Evolutionary conservation across 2,329 filamentous ascomycete species (phyloP).

Genomic region (Colletotrichum acutatum): DNA sequence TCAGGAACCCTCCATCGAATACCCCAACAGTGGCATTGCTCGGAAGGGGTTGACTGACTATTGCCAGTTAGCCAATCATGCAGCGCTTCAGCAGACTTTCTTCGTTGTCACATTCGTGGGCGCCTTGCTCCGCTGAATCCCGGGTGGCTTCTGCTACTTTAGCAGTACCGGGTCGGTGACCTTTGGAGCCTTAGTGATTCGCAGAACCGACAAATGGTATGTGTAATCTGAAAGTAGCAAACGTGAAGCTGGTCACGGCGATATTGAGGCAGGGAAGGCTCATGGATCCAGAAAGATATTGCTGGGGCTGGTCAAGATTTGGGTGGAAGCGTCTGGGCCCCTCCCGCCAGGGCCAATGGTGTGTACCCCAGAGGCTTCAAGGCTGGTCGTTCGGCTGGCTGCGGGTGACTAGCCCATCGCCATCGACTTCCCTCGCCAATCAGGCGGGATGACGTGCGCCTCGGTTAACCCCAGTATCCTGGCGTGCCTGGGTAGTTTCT

Average conservation of each 20-base stretch:
- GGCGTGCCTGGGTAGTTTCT: conserved; percentile 14
- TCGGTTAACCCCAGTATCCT: conserved; percentile 35
- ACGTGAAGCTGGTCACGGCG: conserved; percentile 27
- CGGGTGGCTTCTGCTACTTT: not conserved
- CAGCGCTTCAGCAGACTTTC: not conserved
- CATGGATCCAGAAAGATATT: conserved; percentile 8
- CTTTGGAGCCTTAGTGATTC: not conserved
- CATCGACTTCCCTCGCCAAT: conserved; percentile 28
- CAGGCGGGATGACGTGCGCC: conserved; percentile 34
- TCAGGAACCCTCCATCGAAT: conserved; percentile 7
- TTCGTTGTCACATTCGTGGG: conserved; percentile 6
- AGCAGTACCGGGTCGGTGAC: not conserved
- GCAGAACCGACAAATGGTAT: not conserved
- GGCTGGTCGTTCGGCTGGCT: conserved; percentile 30
- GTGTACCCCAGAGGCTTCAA: conserved; percentile 11
- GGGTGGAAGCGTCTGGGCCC: conserved; percentile 4
- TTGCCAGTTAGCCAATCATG: conserved; percentile 16
- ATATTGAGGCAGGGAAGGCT: conserved; percentile 15
- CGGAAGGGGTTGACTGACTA: not conserved
- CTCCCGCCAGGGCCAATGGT: conserved; percentile 19
- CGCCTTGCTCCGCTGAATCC: not conserved
- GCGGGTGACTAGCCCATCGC: conserved; percentile 31
- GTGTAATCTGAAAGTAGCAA: conserved; percentile 11
- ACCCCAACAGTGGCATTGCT: conserved; percentile 1
- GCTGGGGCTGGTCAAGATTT: conserved; percentile 21